Evolutionary conservation across 208 protist genomes (phyloP), one percentile per base, ranked within the genome.

Genomic region (Trypanosoma caninum): DNA sequence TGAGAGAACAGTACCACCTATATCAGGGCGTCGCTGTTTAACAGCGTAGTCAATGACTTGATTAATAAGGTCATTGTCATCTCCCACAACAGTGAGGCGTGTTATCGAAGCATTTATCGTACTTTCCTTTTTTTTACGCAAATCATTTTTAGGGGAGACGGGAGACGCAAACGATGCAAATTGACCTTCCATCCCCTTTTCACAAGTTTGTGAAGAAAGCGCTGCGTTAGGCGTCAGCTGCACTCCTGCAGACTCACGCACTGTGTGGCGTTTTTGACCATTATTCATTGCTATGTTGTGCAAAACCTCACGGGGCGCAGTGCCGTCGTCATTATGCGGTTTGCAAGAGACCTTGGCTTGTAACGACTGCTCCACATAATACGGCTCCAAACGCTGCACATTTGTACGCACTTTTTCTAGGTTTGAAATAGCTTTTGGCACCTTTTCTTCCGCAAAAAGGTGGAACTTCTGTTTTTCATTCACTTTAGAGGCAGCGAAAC

Each of bases 21-120:
- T 25, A 34, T 33, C 30, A 23, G 41, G 40, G 20, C 57, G 37
- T 6, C 55, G 47, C 22, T 11, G 5, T 13, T 8, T 10, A 1
- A 50, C 47, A 10, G 57, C 65, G 33, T 63, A 59, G 30, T 45
- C 45, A 44, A 71, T 40, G 18, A 71, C 20, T 51, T 71, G 65
- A 20, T 64, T 50, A 51, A 71, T 55, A 20, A 71, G 50, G 35
- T 25, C 18, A 13, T 2, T 3, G 54, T 71, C 65, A 59, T 71
- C 65, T 34, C 65, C 65, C 11, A 48, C 50, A 41, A 6, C 23
- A 1, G 57, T 71, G 27, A 50, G 53, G 11, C 30, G 56, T 40
- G 65, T 71, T 18, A 71, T 9, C 2, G 57, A n/a, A 9, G 54
- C 33, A 37, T 3, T 42, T 20, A 54, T 22, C 18, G 40, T 20